Evolutionary conservation across 2,329 filamentous ascomycete genomes (phyloP).

Genomic region (Nannizziopsis barbatae): DNA sequence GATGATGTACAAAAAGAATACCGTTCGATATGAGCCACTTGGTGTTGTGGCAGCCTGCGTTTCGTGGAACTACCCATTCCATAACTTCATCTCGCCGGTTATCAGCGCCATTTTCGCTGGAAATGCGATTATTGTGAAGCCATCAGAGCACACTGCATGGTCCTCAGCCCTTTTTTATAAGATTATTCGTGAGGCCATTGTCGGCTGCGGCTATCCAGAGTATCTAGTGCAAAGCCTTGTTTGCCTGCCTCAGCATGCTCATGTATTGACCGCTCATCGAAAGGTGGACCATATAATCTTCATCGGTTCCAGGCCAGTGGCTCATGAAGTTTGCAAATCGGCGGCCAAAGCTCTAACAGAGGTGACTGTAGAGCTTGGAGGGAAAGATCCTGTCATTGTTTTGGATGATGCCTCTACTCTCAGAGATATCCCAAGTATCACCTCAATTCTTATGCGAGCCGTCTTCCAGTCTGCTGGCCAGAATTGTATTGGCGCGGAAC

Average conservation of each 20-base stretch:
- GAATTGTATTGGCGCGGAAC: slow-evolving; percentile 96
- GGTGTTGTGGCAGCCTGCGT: slow-evolving; percentile 88
- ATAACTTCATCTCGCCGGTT: slow-evolving; percentile 84
- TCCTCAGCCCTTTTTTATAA: slow-evolving; percentile 69
- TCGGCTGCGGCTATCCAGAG: slow-evolving; percentile 70
- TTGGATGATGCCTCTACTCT: slow-evolving; percentile 60
- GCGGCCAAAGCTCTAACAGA: slow-evolving; percentile 80
- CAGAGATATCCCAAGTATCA: slow-evolving; percentile 55
- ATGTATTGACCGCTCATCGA: slow-evolving; percentile 72
- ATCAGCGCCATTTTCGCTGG: slow-evolving; percentile 86
- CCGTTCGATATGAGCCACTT: slow-evolving; percentile 79
- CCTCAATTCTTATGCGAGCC: slow-evolving; percentile 75
- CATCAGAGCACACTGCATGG: slow-evolving; percentile 93
- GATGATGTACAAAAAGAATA: slow-evolving; percentile 92
- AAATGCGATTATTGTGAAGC: slow-evolving; percentile 86
- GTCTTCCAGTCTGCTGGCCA: slow-evolving; percentile 93
- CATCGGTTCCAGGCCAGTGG: slow-evolving; percentile 80
- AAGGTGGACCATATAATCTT: slow-evolving; percentile 84
- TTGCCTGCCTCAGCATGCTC: slow-evolving; percentile 77
- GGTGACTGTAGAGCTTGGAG: slow-evolving; percentile 80
- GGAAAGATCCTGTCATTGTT: slow-evolving; percentile 85
- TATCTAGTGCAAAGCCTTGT: slow-evolving; percentile 72
- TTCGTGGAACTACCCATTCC: slow-evolving; percentile 95
- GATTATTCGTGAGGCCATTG: slow-evolving; percentile 67
- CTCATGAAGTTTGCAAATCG: slow-evolving; percentile 74